Percentiles rank a stretch among this genome's conserved stretches.
These are phyloP conservation scores for Pichia sp. DNA, from an alignment of 1,139 yeast genomes.

Conservation along the genomic window DNA sequence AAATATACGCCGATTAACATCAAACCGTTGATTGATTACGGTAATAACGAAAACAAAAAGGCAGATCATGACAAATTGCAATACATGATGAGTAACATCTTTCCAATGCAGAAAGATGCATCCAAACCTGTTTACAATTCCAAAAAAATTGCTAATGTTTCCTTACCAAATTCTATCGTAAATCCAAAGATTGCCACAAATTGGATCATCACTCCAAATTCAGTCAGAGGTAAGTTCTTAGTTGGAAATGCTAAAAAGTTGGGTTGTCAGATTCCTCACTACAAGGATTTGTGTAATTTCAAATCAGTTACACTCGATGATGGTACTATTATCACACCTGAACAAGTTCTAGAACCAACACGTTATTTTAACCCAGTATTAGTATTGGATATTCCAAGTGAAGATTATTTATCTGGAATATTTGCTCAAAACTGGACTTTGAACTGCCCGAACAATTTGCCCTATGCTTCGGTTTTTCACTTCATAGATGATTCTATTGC, in stretches of 20 bases:
- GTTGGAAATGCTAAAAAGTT: conserved; percentile 55
- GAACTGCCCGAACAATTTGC: conserved; percentile 9
- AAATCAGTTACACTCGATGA: conserved; percentile 45
- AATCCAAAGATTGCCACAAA: conserved; percentile 33
- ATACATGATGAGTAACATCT: conserved; percentile 13
- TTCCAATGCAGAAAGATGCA: conserved; percentile 14
- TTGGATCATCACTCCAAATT: conserved; percentile 57
- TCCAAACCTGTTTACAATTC: conserved; percentile 8
- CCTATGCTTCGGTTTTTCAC: conserved; percentile 52
- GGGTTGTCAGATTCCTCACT: conserved; percentile 61
- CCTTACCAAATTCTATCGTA: conserved; percentile 17
- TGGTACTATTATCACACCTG: conserved; percentile 55
- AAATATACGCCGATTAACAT: conserved; percentile 45
- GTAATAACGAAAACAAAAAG: conserved; percentile 4
- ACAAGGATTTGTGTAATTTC: conserved; percentile 54
- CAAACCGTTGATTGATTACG: conserved; percentile 2
- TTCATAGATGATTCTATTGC: conserved; percentile 61
- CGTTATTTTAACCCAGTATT: conserved; percentile 52
- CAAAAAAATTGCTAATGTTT: conserved; percentile 14
- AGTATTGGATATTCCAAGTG: conserved; percentile 66
- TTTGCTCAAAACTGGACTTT: conserved; percentile 27
- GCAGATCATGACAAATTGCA: conserved; percentile 7
- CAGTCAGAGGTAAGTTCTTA: conserved; percentile 73
- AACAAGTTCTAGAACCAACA: conserved; percentile 63
- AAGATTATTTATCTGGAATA: conserved; percentile 40